Base-by-base conservation (phyloP, 352 stramenopile species). In the Blastocystis sp. region DNA sequence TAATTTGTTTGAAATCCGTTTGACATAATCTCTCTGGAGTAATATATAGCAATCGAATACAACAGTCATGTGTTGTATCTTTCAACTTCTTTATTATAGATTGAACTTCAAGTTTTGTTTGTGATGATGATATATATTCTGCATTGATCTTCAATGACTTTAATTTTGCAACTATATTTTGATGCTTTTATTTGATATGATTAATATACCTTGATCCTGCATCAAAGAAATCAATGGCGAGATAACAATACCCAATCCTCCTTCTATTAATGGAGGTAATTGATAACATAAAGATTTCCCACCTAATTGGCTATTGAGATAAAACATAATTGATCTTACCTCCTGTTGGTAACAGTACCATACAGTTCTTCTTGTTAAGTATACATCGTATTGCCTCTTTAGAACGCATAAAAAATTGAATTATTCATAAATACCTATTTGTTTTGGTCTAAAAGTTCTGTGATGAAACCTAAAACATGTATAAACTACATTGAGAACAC, bases 281-380 rank as follows among this genome's bases (percentile, higher is more conserved):
- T 58, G 48, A 31, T 58, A 58, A 23, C 48, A 58, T 19, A 58
- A 31, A 0, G 48, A 58, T 23, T 58, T 58, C 6, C 48, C 48
- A 25, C 48, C 48, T 58, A 58, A n/a, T n/a, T n/a, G n/a, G n/a
- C n/a, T n/a, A 13, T 1, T 31, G 21, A 28, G 11, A 48, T 1
- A 27, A 1, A 18, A 28, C 5, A 44, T n/a, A 6, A 19, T 1
- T 4, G 36, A 3, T 46, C 32, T 1, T 19, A 58, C 48, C 48
- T 58, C 48, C 48, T 1, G 48, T 58, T 10, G 48, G 48, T 39
- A 58, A 47, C 7, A 58, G 35, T 10, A 58, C 30, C 21, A 58
- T 24, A 16, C 44, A 35, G 21, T 58, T 39, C 23, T n/a, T 25
- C 11, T 39, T 39, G 10, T 48, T 16, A 5, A 58, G 33, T 6